A percentile compares a stretch with the other conserved stretches of the same genome.
These are phyloP conservation scores for Metrosideros polymorpha DNA, from an alignment of 441 rosid genomes.

Conservation along the genomic window DNA sequence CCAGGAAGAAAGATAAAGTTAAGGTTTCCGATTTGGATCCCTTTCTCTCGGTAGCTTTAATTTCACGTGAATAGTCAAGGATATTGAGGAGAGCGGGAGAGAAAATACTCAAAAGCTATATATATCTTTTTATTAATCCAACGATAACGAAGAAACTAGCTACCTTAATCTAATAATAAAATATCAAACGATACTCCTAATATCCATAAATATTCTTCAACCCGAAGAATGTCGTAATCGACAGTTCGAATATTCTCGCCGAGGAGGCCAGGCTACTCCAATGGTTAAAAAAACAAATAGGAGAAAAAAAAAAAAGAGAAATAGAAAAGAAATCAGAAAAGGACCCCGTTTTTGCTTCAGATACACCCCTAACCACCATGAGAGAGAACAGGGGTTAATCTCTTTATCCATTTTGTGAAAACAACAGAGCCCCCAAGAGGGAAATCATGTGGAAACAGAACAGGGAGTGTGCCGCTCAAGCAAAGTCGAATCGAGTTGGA, in stretches of 20 bases:
- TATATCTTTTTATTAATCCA: neutral
- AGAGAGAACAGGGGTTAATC: neutral
- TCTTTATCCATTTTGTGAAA: constrained; percentile 24
- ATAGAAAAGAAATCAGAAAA: neutral
- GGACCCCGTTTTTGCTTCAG: neutral
- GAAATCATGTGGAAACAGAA: constrained; percentile 9
- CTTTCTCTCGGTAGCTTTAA: too few species aligned
- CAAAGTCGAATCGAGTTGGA: neutral
- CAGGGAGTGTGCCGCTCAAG: constrained; percentile 29
- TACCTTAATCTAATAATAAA: neutral
- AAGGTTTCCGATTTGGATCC: too few species aligned
- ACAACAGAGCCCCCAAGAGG: constrained; percentile 17
- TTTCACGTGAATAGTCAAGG: too few species aligned
- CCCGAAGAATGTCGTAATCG: neutral
- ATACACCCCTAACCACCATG: constrained; percentile 15
- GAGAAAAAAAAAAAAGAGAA: neutral
- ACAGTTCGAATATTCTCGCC: neutral
- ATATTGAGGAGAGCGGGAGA: neutral
- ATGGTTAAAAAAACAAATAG: neutral
- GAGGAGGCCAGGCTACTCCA: neutral
- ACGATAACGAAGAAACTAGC: neutral
- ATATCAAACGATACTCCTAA: rapidly evolving
- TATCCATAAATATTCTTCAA: neutral
- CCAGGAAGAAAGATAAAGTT: neutral
- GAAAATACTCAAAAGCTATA: neutral